phyloP scores from a whole-genome alignment of 2,329 filamentous ascomycete genomes.

The Cyphellophora europaea region DNA sequence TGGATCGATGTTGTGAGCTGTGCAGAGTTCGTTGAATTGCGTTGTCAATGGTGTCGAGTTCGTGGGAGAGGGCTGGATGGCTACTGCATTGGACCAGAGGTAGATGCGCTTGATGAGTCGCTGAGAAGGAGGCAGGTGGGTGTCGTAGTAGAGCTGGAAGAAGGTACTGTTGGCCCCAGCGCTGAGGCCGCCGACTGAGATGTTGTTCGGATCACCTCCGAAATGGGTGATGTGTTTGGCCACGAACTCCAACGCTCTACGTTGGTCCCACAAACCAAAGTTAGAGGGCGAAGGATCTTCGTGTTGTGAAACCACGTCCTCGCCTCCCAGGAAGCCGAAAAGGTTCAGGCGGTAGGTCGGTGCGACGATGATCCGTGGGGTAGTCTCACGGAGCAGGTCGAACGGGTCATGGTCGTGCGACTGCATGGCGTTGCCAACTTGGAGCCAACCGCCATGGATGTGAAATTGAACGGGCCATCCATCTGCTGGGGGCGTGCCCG shows the following conservation, averaged over 20 bases:
- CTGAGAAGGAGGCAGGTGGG: constrained; percentile 16
- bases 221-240: constrained; percentile 38
- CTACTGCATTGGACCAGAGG: constrained; percentile 39
- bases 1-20: constrained; percentile 23
- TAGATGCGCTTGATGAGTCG: constrained; percentile 28
- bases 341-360: constrained; percentile 41
- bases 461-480: constrained; percentile 25
- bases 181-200: constrained; percentile 36
- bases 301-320: constrained; percentile 25
- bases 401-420: constrained; percentile 34
- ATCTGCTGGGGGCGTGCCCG: constrained; percentile 13
- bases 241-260: constrained; percentile 43
- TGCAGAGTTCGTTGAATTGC: constrained; percentile 36
- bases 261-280: constrained; percentile 40
- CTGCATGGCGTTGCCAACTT: constrained; percentile 36
- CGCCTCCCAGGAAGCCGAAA: constrained; percentile 39
- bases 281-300: constrained; percentile 27
- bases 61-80: constrained; percentile 31
- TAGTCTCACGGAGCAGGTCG: constrained; percentile 29
- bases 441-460: constrained; percentile 40
- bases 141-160: constrained; percentile 31
- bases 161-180: constrained; percentile 37
- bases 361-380: constrained; percentile 28
- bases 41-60: constrained; percentile 25
- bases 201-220: constrained; percentile 35